Evolutionary conservation across 331 rosid species (phyloP).

Genomic region (Quercus phellos): DNA sequence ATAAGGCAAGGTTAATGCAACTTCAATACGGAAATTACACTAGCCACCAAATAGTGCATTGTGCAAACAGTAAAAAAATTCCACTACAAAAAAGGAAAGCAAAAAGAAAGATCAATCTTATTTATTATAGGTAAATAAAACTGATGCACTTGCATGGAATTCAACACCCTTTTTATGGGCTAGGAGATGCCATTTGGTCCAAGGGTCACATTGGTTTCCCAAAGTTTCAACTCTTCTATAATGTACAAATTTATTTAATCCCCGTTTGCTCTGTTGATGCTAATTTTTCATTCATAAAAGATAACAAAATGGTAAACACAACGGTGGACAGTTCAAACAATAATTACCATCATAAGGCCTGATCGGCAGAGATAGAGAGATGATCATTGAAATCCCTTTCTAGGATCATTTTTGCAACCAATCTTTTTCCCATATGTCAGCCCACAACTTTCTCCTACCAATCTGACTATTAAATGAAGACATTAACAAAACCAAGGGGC

Average conservation of each 20-base stretch:
- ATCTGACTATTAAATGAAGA: background rate
- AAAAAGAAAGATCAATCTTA: background rate
- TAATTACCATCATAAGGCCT: no score
- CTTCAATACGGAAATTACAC: background rate
- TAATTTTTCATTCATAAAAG: background rate
- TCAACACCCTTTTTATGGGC: background rate
- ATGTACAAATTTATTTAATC: background rate
- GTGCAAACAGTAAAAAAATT: background rate
- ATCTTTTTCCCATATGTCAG: background rate
- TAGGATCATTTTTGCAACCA: no score
- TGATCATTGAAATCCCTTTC: no score
- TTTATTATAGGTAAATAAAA: background rate
- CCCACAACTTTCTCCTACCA: no score
- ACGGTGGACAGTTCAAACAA: background rate
- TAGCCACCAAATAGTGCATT: background rate
- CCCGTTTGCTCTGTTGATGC: background rate
- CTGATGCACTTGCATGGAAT: background rate
- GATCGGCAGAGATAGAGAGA: background rate
- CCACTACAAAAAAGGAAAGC: background rate
- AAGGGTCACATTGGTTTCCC: background rate
- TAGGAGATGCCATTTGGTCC: background rate
- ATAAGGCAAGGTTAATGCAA: background rate
- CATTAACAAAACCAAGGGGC: background rate
- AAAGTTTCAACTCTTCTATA: background rate
- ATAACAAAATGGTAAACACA: background rate